These are phyloP conservation scores for Musa troglodytarum DNA, from an alignment of 176 grass and related monocot species.

Conservation along the genomic window DNA sequence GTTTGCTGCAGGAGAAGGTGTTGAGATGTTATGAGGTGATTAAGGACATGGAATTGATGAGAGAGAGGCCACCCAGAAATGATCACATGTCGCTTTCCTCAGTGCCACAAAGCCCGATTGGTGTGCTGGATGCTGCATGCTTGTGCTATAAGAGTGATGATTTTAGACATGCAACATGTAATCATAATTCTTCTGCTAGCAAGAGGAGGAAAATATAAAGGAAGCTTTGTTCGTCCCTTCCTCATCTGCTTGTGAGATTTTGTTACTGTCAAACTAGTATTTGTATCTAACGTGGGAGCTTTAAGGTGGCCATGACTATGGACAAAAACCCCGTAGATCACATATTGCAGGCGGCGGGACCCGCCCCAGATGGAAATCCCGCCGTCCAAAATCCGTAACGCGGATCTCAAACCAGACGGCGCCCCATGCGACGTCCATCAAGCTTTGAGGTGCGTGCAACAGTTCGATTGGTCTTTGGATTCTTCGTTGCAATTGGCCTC, in stretches of 20 bases:
- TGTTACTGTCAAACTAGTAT: background rate
- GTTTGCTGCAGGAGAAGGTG: constrained; percentile 55
- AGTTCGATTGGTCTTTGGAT: too few relatives aligned
- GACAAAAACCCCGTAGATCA: too few relatives aligned
- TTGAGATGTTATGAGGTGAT: constrained; percentile 64
- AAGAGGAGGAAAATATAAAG: constrained; percentile 70
- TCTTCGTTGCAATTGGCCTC: too few relatives aligned
- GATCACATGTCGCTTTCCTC: constrained; percentile 39
- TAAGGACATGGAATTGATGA: constrained; percentile 48
- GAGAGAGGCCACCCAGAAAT: constrained; percentile 33
- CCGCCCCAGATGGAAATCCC: too few relatives aligned
- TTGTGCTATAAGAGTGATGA: constrained; percentile 72
- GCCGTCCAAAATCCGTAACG: too few relatives aligned
- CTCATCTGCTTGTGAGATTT: constrained; percentile 34
- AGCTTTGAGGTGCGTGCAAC: too few relatives aligned
- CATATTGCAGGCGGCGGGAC: too few relatives aligned
- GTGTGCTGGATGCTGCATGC: constrained; percentile 70
- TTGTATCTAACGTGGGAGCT: too few relatives aligned
- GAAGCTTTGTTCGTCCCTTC: constrained; percentile 31
- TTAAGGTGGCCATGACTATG: too few relatives aligned
- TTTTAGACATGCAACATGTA: constrained; percentile 34
- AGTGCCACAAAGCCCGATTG: constrained; percentile 70
- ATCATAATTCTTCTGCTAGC: constrained; percentile 47
- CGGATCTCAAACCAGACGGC: too few relatives aligned
- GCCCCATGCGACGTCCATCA: too few relatives aligned